phyloP scores from a whole-genome alignment of 352 stramenopile species.

The Globisporangium rhizosaccharum region DNA sequence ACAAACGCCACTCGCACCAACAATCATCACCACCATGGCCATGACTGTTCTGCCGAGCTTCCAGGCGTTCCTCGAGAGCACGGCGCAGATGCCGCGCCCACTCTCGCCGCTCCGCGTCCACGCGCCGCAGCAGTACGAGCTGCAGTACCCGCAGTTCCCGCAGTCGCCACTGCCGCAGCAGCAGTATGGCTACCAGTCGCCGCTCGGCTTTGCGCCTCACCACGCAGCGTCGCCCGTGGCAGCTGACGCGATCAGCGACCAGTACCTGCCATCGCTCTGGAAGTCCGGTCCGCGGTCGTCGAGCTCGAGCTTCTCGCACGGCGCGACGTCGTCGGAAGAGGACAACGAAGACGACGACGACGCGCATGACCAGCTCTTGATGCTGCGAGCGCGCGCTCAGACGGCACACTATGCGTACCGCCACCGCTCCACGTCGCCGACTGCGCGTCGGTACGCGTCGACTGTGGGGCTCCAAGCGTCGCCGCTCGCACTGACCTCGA shows the following conservation, averaged over 20 bases:
- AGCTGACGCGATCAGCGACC: neutral
- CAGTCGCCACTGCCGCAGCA: too few relatives aligned
- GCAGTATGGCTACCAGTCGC: neutral
- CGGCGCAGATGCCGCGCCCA: constrained; percentile 16
- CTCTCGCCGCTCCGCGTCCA: constrained; percentile 14
- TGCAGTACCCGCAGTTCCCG: constrained; percentile 2
- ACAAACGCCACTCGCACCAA: neutral
- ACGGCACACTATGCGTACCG: neutral
- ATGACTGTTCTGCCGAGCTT: constrained; percentile 52
- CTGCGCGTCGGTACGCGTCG: constrained; percentile 1
- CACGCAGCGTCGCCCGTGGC: neutral
- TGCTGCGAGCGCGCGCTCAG: neutral
- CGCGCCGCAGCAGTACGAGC: constrained; percentile 1
- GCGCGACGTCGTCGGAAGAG: constrained; percentile 20
- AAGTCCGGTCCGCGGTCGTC: constrained; percentile 9
- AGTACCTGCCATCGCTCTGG: constrained; percentile 7
- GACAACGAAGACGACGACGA: constrained; percentile 18
- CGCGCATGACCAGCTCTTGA: constrained; percentile 4
- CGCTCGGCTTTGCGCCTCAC: neutral
- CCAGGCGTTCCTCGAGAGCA: constrained; percentile 46
- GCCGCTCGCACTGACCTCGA: neutral
- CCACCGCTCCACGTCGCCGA: constrained; percentile 6
- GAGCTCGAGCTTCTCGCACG: constrained; percentile 8
- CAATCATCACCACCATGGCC: constrained; percentile 16
- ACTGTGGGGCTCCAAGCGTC: neutral